Evolutionary conservation across 148 eudicot genomes (phyloP).

Genomic region (Diospyros lotus): DNA sequence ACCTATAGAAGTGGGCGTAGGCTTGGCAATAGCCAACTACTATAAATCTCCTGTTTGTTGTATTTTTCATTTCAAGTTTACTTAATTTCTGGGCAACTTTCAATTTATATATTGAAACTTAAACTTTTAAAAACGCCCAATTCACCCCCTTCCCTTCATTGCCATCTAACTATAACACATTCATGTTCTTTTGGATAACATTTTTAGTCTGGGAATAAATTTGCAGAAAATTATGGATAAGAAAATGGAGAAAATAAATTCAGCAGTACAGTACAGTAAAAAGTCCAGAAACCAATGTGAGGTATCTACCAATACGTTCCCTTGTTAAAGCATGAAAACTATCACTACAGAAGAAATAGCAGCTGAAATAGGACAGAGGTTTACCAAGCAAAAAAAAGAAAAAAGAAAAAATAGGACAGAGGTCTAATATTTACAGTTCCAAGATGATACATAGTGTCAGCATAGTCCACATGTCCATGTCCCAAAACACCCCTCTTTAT

Average conservation of each 20-base stretch:
- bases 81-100: too few species aligned
- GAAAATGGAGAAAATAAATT: background rate
- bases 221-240: background rate
- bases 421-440: slow-evolving; percentile 48
- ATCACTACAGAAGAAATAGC: background rate
- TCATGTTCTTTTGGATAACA: background rate
- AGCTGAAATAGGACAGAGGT: background rate
- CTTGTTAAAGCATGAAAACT: background rate
- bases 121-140: too few species aligned
- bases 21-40: too few species aligned
- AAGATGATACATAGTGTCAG: slow-evolving; percentile 96
- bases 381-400: background rate
- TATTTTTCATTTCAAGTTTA: too few species aligned
- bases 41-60: too few species aligned
- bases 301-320: slow-evolving; percentile 1
- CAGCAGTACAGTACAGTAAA: background rate
- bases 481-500: slow-evolving; percentile 90
- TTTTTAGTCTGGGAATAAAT: background rate
- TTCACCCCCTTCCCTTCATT: too few species aligned
- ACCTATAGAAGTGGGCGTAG: too few species aligned
- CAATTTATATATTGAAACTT: too few species aligned
- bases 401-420: background rate
- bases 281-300: background rate
- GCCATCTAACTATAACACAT: too few species aligned
- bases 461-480: slow-evolving; percentile 71